Evolutionary conservation across 2,329 filamentous ascomycete species (phyloP).

Genomic region (Penicillium palitans): DNA sequence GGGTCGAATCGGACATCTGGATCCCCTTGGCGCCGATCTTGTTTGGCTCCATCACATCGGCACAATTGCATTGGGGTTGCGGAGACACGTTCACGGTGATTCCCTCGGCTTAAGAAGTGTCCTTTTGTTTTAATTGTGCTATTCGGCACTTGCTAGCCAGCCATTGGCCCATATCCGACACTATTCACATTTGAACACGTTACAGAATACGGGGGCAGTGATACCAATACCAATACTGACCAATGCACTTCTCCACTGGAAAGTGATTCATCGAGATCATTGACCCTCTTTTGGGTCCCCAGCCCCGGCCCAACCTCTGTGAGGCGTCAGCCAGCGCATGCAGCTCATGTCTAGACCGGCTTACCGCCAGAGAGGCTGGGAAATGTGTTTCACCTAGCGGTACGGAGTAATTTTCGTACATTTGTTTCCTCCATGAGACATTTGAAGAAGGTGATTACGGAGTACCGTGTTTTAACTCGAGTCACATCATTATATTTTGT

Average conservation of each 20-base stretch:
- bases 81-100: constrained; percentile 1
- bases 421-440: not conserved
- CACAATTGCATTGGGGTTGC: constrained; percentile 5
- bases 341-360: constrained; percentile 22
- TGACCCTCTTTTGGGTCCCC: constrained; percentile 9
- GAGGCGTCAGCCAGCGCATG: constrained; percentile 10
- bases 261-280: constrained; percentile 13
- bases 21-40: constrained; percentile 12
- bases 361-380: constrained; percentile 7
- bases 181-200: not conserved
- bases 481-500: not conserved
- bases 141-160: not conserved
- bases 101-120: constrained; percentile 2
- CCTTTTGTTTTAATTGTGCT: not conserved
- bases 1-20: constrained; percentile 24
- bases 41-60: constrained; percentile 10
- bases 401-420: constrained; percentile 1
- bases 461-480: not conserved
- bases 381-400: not conserved
- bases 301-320: constrained; percentile 14
- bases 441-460: not conserved
- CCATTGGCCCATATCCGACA: constrained; percentile 5
- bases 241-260: constrained; percentile 6
- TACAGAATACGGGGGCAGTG: not conserved
- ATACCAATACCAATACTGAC: not conserved